Conservation (phyloP, 2,329 filamentous ascomycete genomes). For the Tothia fuscella region DNA sequence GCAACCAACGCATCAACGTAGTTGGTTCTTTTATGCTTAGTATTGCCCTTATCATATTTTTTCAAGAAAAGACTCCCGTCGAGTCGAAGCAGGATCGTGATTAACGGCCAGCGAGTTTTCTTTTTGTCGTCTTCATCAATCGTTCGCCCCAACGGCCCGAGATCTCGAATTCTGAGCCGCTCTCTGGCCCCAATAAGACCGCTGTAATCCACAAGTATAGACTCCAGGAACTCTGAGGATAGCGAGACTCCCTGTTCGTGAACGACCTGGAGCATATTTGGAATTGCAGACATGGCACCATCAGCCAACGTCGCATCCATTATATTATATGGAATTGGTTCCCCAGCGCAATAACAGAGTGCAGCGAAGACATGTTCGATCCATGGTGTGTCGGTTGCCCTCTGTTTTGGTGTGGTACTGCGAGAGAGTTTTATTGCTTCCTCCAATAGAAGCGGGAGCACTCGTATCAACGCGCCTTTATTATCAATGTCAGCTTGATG, state of each 20-base stretch:
- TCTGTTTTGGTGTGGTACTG: constrained; percentile 28
- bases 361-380: constrained; percentile 28
- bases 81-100: constrained; percentile 32
- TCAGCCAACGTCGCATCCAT: constrained; percentile 15
- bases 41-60: not conserved
- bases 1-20: constrained; percentile 8
- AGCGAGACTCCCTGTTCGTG: not conserved
- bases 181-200: constrained; percentile 4
- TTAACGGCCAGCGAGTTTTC: constrained; percentile 26
- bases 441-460: constrained; percentile 26
- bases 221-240: not conserved
- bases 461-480: constrained; percentile 19
- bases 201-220: constrained; percentile 2
- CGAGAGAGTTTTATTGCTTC: constrained; percentile 29
- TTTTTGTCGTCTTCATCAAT: not conserved
- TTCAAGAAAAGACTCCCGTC: constrained; percentile 34
- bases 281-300: constrained; percentile 15
- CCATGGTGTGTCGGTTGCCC: constrained; percentile 31
- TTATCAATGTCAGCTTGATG: not conserved
- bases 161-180: not conserved
- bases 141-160: not conserved
- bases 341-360: constrained; percentile 23
- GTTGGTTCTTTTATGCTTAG: constrained; percentile 1
- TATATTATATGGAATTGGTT: constrained; percentile 17
- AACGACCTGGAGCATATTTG: constrained; percentile 17